Conservation (phyloP, 1,284 basidiomycete genomes). For the Trichosporon sp. region DNA sequence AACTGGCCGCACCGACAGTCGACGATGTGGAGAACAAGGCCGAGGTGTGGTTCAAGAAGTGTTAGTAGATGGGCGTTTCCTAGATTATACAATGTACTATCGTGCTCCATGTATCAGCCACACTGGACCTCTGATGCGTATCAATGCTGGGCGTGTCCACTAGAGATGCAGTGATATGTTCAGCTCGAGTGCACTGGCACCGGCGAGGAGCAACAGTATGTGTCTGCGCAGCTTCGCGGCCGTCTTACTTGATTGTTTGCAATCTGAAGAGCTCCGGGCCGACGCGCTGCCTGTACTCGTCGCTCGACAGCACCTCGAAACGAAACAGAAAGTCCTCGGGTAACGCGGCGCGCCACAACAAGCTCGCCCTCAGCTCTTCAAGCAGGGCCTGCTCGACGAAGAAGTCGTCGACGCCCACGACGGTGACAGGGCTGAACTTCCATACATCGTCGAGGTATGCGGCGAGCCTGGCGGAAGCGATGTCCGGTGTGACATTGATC, state of each 20-base stretch:
- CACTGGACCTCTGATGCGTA: no score
- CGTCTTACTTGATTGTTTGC: no score
- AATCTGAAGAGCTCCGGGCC: no score
- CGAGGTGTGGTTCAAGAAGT: conserved; percentile 13
- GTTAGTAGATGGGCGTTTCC: no score
- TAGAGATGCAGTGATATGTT: no score
- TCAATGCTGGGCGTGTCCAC: no score
- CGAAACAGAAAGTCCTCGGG: neutral
- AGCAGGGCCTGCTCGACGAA: neutral
- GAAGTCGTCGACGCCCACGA: neutral
- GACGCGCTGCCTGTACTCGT: neutral
- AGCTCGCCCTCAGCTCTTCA: neutral
- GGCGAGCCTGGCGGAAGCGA: neutral
- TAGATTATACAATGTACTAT: neutral
- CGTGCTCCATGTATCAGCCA: neutral
- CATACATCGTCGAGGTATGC: neutral
- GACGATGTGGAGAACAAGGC: neutral
- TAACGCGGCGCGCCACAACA: neutral
- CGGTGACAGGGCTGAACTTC: neutral
- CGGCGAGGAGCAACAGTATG: no score
- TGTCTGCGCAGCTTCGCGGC: no score
- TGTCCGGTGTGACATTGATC: neutral
- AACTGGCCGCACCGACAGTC: neutral
- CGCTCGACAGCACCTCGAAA: no score
- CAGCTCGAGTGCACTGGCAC: no score